Percentiles rank a stretch among this genome's conserved stretches.
Conservation (phyloP, 1,139 yeast species). For the Blastobotrys apis region DNA sequence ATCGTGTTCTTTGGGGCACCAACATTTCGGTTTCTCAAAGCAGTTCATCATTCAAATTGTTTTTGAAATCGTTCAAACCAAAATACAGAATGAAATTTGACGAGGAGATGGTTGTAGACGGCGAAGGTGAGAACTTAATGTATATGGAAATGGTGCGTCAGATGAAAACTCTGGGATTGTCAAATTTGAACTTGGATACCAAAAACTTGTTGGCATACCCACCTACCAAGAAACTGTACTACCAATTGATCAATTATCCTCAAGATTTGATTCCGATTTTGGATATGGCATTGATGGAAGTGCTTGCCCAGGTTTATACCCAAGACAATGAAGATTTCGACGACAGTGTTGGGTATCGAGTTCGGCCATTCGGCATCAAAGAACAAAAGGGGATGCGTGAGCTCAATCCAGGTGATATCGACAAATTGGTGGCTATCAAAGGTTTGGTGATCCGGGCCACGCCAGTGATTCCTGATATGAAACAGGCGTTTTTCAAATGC, state of each 20-base stretch:
- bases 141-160: constrained; percentile 69
- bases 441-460: constrained; percentile 89
- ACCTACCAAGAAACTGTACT: constrained; percentile 70
- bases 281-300: constrained; percentile 94
- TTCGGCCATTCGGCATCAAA: constrained; percentile 62
- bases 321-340: constrained; percentile 45
- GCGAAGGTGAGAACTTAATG: constrained; percentile 67
- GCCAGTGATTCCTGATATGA: constrained; percentile 95
- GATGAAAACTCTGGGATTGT: constrained; percentile 73
- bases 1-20: constrained; percentile 97
- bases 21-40: constrained; percentile 90
- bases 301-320: constrained; percentile 63
- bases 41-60: constrained; percentile 72
- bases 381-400: constrained; percentile 88
- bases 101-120: constrained; percentile 43
- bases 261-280: constrained; percentile 95
- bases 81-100: constrained; percentile 67
- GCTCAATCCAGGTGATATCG: constrained; percentile 91
- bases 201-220: constrained; percentile 72
- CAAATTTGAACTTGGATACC: constrained; percentile 82
- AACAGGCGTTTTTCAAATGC: constrained; percentile 93
- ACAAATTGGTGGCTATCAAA: constrained; percentile 83
- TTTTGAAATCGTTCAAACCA: constrained; percentile 75
- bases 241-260: constrained; percentile 86
- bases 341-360: constrained; percentile 74